Evolutionary conservation across 257 asterid species (phyloP).

Genomic region (Forsythia viridissima): DNA sequence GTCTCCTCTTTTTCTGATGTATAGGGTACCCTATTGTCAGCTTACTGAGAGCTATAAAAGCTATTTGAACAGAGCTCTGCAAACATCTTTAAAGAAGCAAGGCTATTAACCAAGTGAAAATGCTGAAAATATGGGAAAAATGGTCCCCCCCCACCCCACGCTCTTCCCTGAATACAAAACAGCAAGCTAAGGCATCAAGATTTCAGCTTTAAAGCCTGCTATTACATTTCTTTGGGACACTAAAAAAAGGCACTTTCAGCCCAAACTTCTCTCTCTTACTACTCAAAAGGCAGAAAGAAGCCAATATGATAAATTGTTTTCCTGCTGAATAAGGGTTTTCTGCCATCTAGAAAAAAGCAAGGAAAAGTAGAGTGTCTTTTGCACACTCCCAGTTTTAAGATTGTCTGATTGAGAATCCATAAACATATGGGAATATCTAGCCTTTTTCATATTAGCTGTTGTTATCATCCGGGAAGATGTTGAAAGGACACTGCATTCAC

Average conservation of each 20-base stretch:
- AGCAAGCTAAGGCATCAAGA: constrained; percentile 42
- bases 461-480: constrained; percentile 33
- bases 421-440: constrained; percentile 48
- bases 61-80: constrained; percentile 48
- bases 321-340: constrained; percentile 33
- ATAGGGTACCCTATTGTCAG: constrained; percentile 44
- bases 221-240: constrained; percentile 72
- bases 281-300: constrained; percentile 26
- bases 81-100: constrained; percentile 39
- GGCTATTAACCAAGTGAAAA: constrained; percentile 47
- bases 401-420: constrained; percentile 55
- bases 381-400: constrained; percentile 59
- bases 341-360: constrained; percentile 41
- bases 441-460: constrained; percentile 39
- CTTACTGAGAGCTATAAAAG: constrained; percentile 66
- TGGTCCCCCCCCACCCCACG: constrained; percentile 58
- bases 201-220: constrained; percentile 62
- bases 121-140: constrained; percentile 39
- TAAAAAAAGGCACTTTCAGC: constrained; percentile 65
- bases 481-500: constrained; percentile 61
- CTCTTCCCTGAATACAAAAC: constrained; percentile 48
- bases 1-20: constrained; percentile 30
- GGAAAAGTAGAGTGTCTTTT: constrained; percentile 59
- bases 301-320: constrained; percentile 32
- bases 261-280: constrained; percentile 38